Conservation (phyloP, 2,329 filamentous ascomycete species). For the Pseudopyrenochaeta lycopersici region DNA sequence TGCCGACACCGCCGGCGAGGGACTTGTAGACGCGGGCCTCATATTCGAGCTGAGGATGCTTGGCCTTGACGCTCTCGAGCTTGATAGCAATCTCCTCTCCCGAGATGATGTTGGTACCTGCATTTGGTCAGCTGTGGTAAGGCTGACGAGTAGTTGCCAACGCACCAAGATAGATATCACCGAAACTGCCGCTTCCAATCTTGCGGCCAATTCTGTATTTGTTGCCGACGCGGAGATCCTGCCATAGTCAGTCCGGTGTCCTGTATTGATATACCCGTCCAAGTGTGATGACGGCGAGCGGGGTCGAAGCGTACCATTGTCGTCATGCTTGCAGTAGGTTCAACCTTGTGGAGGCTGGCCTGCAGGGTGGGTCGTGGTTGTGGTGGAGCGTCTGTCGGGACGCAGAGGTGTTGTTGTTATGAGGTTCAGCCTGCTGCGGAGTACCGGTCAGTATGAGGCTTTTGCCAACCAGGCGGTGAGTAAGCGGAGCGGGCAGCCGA, state of each 20-base stretch:
- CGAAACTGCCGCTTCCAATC: slow-evolving; percentile 97
- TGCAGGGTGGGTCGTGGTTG: slow-evolving; percentile 20
- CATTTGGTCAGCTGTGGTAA: slow-evolving; percentile 26
- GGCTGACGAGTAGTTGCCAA: slow-evolving; percentile 5
- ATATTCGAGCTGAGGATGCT: slow-evolving; percentile 98
- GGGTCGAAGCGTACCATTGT: slow-evolving; percentile 65
- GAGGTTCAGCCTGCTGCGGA: slow-evolving; percentile 49
- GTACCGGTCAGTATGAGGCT: slow-evolving; percentile 52
- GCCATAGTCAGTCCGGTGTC: slow-evolving; percentile 35
- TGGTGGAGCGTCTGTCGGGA: slow-evolving; percentile 29
- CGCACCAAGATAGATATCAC: slow-evolving; percentile 92
- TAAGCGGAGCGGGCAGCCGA: slow-evolving; percentile 46
- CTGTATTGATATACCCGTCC: slow-evolving; percentile 20
- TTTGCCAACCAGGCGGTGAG: slow-evolving; percentile 55
- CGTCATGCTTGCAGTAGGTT: slow-evolving; percentile 60
- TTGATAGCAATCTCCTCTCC: slow-evolving; percentile 99
- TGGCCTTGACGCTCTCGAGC: slow-evolving; percentile 98
- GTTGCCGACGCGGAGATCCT: slow-evolving; percentile 99
- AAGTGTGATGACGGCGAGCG: slow-evolving; percentile 38
- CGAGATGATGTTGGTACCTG: slow-evolving; percentile 98
- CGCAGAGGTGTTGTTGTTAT: slow-evolving; percentile 31
- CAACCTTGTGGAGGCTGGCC: slow-evolving; percentile 48
- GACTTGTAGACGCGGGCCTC: slow-evolving; percentile 92
- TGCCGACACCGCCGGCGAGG: slow-evolving; percentile 94
- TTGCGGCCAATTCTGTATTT: slow-evolving; percentile 99